Evolutionary conservation across 2,329 filamentous ascomycete genomes (phyloP).

Genomic region (Alternaria sp.): DNA sequence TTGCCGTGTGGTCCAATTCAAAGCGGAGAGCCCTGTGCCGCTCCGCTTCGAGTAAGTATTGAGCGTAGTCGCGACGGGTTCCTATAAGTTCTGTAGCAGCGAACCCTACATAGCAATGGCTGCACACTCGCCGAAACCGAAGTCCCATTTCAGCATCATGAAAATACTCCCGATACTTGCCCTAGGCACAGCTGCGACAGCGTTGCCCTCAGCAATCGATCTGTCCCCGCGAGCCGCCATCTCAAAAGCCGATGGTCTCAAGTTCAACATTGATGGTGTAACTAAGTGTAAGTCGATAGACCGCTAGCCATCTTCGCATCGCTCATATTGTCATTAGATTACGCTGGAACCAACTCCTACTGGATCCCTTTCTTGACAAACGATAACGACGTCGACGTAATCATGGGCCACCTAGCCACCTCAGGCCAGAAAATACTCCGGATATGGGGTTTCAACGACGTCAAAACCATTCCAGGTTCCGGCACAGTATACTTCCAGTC

Average conservation of each 20-base stretch:
- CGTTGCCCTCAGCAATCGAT: slow-evolving; percentile 23
- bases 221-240: slow-evolving; percentile 29
- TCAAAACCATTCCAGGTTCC: slow-evolving; percentile 50
- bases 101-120: not conserved
- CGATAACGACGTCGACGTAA: slow-evolving; percentile 62
- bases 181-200: slow-evolving; percentile 25
- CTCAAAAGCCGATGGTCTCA: slow-evolving; percentile 32
- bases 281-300: slow-evolving; percentile 32
- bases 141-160: slow-evolving; percentile 17
- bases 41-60: not conserved
- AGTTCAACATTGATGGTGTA: slow-evolving; percentile 46
- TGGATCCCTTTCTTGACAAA: slow-evolving; percentile 62
- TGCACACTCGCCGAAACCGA: not conserved
- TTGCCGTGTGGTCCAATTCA: slow-evolving; percentile 10
- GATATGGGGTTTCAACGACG: slow-evolving; percentile 69
- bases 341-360: slow-evolving; percentile 63
- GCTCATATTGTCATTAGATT: slow-evolving; percentile 42
- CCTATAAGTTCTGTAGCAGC: not conserved
- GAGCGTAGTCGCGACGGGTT: not conserved
- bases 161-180: slow-evolving; percentile 27
- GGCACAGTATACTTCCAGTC: slow-evolving; percentile 63
- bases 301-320: not conserved
- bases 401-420: slow-evolving; percentile 52
- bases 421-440: slow-evolving; percentile 65
- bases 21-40: slow-evolving; percentile 12